These are phyloP conservation scores for Bullera alba DNA, from an alignment of 768 basidiomycete species.

Conservation along the genomic window DNA sequence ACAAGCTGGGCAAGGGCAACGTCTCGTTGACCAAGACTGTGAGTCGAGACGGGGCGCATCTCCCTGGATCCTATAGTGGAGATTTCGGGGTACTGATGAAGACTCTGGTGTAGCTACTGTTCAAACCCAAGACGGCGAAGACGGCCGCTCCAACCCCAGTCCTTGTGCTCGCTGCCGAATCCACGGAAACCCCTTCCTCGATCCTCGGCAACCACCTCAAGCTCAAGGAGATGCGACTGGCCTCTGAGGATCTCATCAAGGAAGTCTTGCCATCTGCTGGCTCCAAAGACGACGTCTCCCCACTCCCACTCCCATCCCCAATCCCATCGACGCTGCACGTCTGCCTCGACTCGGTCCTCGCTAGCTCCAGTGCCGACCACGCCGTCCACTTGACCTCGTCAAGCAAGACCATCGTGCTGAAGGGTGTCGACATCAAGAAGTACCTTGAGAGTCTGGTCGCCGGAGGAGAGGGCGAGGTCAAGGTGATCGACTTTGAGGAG, in stretches of 20 bases:
- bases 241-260: slow-evolving; percentile 73
- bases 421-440: slow-evolving; percentile 64
- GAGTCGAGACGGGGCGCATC: slow-evolving; percentile 16
- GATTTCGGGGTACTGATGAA: too few species aligned
- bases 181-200: slow-evolving; percentile 71
- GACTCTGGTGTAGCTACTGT: slow-evolving; percentile 56
- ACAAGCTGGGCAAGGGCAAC: slow-evolving; percentile 35
- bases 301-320: slow-evolving; percentile 65
- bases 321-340: slow-evolving; percentile 58
- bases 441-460: slow-evolving; percentile 59
- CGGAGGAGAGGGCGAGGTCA: slow-evolving; percentile 58
- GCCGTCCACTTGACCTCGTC: slow-evolving; percentile 70
- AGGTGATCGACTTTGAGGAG: slow-evolving; percentile 65
- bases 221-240: slow-evolving; percentile 79
- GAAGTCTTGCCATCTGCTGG: slow-evolving; percentile 67
- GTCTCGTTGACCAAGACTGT: slow-evolving; percentile 40
- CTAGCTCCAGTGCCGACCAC: slow-evolving; percentile 59
- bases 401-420: slow-evolving; percentile 65
- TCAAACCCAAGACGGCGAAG: slow-evolving; percentile 96
- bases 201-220: slow-evolving; percentile 61
- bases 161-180: slow-evolving; percentile 75
- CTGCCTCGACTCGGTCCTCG: slow-evolving; percentile 71
- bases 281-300: slow-evolving; percentile 81
- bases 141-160: slow-evolving; percentile 74
- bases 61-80: slow-evolving; percentile 50